These are phyloP conservation scores for Penstemon newberryi DNA, from an alignment of 257 asterid species.

Conservation along the genomic window DNA sequence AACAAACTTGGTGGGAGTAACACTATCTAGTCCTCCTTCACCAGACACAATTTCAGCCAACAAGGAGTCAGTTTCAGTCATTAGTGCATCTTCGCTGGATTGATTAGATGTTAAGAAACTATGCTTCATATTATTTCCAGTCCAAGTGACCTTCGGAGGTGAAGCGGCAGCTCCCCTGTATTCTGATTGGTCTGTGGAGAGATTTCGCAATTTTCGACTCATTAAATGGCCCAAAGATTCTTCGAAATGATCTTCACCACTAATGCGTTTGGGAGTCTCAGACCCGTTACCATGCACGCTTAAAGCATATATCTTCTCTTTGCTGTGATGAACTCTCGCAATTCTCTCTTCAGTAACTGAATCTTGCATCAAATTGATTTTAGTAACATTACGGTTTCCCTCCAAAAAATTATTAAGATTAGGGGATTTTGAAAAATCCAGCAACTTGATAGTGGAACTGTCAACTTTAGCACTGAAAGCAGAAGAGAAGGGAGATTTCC, in stretches of 20 bases:
- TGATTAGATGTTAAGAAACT: constrained; percentile 36
- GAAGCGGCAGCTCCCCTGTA: constrained; percentile 36
- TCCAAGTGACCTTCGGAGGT: constrained; percentile 45
- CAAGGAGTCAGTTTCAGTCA: constrained; percentile 47
- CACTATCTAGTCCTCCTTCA: constrained; percentile 37
- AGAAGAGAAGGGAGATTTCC: constrained; percentile 63
- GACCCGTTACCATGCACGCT: constrained; percentile 26
- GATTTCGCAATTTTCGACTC: constrained; percentile 32
- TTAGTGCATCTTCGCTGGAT: constrained; percentile 37
- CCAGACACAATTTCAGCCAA: constrained; percentile 41
- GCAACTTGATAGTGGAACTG: constrained; percentile 41
- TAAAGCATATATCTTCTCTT: constrained; percentile 33
- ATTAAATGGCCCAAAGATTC: constrained; percentile 33
- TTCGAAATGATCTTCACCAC: constrained; percentile 37
- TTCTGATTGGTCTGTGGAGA: constrained; percentile 29
- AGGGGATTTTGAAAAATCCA: constrained; percentile 52
- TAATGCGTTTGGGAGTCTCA: constrained; percentile 30
- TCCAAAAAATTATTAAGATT: constrained; percentile 37
- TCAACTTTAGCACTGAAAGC: constrained; percentile 54
- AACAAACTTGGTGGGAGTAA: constrained; percentile 33
- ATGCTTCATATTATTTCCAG: constrained; percentile 39
- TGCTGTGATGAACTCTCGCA: constrained; percentile 29
- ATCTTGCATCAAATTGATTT: constrained; percentile 30
- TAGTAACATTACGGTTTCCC: constrained; percentile 18
- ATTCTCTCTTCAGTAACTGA: constrained; percentile 37